phyloP scores from a whole-genome alignment of 192 early-diverging fungal genomes.

The Backusella morwellensis region DNA sequence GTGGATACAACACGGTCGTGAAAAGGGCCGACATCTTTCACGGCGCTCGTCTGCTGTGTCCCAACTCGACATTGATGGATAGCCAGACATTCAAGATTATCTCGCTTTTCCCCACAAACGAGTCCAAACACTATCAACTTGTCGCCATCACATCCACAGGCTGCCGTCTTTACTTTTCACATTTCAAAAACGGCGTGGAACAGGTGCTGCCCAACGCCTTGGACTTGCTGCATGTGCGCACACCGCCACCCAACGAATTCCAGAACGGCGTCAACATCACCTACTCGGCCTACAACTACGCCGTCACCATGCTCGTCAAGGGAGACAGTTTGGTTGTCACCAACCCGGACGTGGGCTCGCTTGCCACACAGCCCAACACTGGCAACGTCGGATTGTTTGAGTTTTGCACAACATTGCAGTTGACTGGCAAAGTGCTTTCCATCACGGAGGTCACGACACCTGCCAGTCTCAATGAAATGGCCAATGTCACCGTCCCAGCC shows the following conservation, averaged over 20 bases:
- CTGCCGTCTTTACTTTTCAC: conserved; percentile 73
- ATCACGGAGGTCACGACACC: conserved; percentile 61
- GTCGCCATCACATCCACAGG: conserved; percentile 80
- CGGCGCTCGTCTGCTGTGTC: conserved; percentile 20
- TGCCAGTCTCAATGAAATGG: conserved; percentile 63
- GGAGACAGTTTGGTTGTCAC: conserved; percentile 49
- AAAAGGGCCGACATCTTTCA: conserved; percentile 8
- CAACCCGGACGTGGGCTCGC: conserved; percentile 62
- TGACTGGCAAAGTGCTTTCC: conserved; percentile 86
- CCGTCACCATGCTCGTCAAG: conserved; percentile 52
- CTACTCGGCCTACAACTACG: conserved; percentile 61
- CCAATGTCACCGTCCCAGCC: conserved; percentile 45
- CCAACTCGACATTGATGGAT: conserved; percentile 31
- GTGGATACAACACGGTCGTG: conserved; percentile 48
- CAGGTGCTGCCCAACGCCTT: conserved; percentile 50
- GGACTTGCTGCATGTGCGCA: conserved; percentile 66
- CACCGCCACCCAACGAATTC: conserved; percentile 55
- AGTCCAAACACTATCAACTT: conserved; percentile 68
- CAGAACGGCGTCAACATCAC: neutral
- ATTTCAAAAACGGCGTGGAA: conserved; percentile 19
- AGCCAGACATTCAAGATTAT: conserved; percentile 46
- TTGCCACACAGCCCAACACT: conserved; percentile 31
- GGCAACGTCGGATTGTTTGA: conserved; percentile 39
- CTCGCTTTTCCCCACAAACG: conserved; percentile 71
- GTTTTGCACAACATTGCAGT: conserved; percentile 42